Base-by-base conservation (phyloP, 2,329 filamentous ascomycete genomes). In the Apiospora phragmitis region DNA sequence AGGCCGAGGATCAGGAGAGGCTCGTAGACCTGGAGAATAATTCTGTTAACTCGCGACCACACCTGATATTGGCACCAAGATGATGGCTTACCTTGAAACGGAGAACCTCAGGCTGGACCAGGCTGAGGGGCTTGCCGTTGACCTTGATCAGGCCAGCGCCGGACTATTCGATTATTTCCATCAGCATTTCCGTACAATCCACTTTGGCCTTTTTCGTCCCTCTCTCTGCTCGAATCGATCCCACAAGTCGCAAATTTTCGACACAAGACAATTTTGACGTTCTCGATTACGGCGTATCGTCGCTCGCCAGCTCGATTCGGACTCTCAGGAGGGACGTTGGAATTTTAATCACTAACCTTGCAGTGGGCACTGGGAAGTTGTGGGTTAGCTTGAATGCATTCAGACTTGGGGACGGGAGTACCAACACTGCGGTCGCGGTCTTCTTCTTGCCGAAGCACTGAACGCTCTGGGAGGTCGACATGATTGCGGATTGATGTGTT, bases 391-490 rank as follows among this genome's bases (percentile, higher is more conserved):
- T 38, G 55, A 38, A 11, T 62, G 55, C 29, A 62, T 62, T 62
- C 55, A n/a, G 55, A 38, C 18, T 38, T n/a, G 18, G 18, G 32
- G 32, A 35, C 29, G 55, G 55, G 55, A 62, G 32, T 14, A 62
- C 55, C 55, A 62, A 62, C 55, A 97, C 94, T 82, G 91, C 92
- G 76, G 92, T 93, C 81, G 94, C 94, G 83, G 91, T 94, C 90
- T 93, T 94, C 91, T 95, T 95, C 92, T 98, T 98, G 92, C 95
- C 95, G 93, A 98, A 98, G 93, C 94, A 97, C 91, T 97, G 94
- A 82, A 94, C 93, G 86, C 90, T 93, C 87, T 93, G 92, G 80
- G 89, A 87, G 81, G 91, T 87, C 85, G 93, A 92, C 91, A 94
- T 94, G 85, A 83, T 93, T 88, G 84, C 82, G 82, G 69, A 65